Conservation (phyloP, 805 yeast genomes). For the Wickerhamiella dianesei region DNA sequence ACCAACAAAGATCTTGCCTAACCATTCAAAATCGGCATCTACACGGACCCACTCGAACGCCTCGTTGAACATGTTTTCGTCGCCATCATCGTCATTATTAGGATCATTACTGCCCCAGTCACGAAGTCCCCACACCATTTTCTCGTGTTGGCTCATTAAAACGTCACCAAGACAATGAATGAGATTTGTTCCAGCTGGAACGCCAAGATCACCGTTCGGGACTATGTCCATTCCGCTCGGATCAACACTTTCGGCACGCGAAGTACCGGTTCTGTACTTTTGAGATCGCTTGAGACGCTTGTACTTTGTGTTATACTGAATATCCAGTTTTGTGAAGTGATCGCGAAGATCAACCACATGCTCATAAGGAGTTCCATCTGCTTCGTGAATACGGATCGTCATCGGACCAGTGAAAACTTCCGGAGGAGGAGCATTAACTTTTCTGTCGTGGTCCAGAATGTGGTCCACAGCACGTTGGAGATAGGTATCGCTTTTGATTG, state of each 20-base stretch:
- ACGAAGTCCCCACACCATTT: slow-evolving; percentile 54
- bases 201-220: slow-evolving; percentile 7
- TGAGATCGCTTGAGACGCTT: slow-evolving; percentile 60
- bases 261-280: slow-evolving; percentile 27
- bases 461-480: slow-evolving; percentile 28
- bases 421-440: slow-evolving; percentile 27
- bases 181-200: slow-evolving; percentile 28
- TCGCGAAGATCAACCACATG: slow-evolving; percentile 90
- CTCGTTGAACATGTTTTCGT: slow-evolving; percentile 54
- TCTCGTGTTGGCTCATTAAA: slow-evolving; percentile 44
- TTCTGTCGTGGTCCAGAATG: slow-evolving; percentile 8
- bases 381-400: slow-evolving; percentile 93
- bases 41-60: slow-evolving; percentile 96
- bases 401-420: slow-evolving; percentile 59
- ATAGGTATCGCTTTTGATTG: slow-evolving; percentile 28
- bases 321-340: slow-evolving; percentile 70
- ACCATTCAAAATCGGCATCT: slow-evolving; percentile 98
- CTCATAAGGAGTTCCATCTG: slow-evolving; percentile 97
- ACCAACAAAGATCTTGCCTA: slow-evolving; percentile 61
- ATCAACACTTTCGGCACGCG: slow-evolving; percentile 18
- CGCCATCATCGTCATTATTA: slow-evolving; percentile 37
- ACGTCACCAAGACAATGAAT: slow-evolving; percentile 66
- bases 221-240: slow-evolving; percentile 8
- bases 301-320: slow-evolving; percentile 89
- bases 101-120: slow-evolving; percentile 38